These are phyloP conservation scores for Moesziomyces sp. DNA, from an alignment of 1,284 basidiomycete genomes.

Conservation along the genomic window DNA sequence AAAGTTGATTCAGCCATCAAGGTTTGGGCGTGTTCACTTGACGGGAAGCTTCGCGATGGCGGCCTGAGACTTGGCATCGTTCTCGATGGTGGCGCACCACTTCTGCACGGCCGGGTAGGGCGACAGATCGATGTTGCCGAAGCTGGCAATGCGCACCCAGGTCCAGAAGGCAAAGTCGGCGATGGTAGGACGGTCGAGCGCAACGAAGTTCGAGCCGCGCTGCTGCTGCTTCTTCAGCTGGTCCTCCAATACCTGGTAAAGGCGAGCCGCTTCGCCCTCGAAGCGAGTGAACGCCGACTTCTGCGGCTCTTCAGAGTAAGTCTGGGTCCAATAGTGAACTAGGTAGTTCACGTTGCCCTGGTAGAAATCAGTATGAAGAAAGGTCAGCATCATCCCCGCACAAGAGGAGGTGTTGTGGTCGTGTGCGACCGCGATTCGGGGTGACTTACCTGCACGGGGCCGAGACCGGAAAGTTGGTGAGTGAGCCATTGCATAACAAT, in stretches of 20 bases:
- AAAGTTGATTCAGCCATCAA: background rate
- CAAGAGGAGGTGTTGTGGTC: too few species aligned
- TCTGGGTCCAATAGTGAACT: slow-evolving; percentile 27
- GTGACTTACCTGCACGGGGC: slow-evolving; percentile 37
- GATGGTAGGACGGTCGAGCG: slow-evolving; percentile 58
- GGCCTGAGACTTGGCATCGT: slow-evolving; percentile 44
- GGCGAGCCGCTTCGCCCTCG: slow-evolving; percentile 54
- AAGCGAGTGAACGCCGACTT: slow-evolving; percentile 55
- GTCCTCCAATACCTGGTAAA: slow-evolving; percentile 56
- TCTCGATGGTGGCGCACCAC: slow-evolving; percentile 49
- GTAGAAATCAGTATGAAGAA: too few species aligned
- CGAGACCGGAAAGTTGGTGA: slow-evolving; percentile 53
- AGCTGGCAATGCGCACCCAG: slow-evolving; percentile 48
- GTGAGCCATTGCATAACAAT: slow-evolving; percentile 56
- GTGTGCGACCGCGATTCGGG: background rate
- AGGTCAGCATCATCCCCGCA: too few species aligned
- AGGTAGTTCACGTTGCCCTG: slow-evolving; percentile 46
- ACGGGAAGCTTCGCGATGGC: slow-evolving; percentile 50
- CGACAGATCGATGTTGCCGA: slow-evolving; percentile 54
- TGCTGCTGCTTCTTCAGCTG: slow-evolving; percentile 50
- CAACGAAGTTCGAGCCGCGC: slow-evolving; percentile 53
- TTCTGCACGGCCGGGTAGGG: slow-evolving; percentile 52
- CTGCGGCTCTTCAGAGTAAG: slow-evolving; percentile 48
- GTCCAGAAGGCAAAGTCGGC: slow-evolving; percentile 59
- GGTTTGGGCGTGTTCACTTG: slow-evolving; percentile 10